Percentiles rank a stretch among this genome's conserved stretches.
Evolutionary conservation across 2,329 filamentous ascomycete species (phyloP).

Genomic region (Epichloe sibirici): DNA sequence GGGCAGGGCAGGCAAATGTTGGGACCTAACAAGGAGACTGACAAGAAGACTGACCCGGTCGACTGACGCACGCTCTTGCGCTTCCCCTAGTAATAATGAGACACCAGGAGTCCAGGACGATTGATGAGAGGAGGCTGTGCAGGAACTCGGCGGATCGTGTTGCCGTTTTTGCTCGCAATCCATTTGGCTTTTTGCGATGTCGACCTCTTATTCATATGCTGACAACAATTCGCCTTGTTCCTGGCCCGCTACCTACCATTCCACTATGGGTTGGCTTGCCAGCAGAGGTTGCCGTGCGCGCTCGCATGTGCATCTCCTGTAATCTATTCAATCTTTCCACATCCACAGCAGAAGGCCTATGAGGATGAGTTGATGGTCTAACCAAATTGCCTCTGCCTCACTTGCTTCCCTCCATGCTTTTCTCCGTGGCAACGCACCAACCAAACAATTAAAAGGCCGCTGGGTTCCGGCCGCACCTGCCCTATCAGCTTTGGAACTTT

Average conservation of each 20-base stretch:
- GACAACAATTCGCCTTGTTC: too few relatives aligned
- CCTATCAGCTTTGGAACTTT: not conserved
- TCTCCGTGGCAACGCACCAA: not conserved
- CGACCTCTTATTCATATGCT: too few relatives aligned
- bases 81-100: not conserved
- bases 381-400: not conserved
- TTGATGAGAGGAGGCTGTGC: not conserved
- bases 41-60: too few relatives aligned
- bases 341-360: not conserved
- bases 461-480: not conserved
- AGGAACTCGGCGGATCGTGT: not conserved
- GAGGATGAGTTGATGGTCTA: not conserved
- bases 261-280: not conserved
- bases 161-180: not conserved
- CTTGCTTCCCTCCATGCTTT: not conserved
- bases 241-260: too few relatives aligned
- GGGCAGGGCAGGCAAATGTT: conserved; percentile 1
- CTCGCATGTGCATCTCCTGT: not conserved
- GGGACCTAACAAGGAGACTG: not conserved
- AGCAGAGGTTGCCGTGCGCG: not conserved
- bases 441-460: not conserved
- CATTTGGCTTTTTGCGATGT: too few relatives aligned
- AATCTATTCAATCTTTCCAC: not conserved
- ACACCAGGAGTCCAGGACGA: not conserved
- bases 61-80: not conserved